Percentiles rank a stretch among this genome's conserved stretches.
phyloP scores from a whole-genome alignment of 225 moss, liverwort and hornwort genomes.

The Antitrichia curtipendula region DNA sequence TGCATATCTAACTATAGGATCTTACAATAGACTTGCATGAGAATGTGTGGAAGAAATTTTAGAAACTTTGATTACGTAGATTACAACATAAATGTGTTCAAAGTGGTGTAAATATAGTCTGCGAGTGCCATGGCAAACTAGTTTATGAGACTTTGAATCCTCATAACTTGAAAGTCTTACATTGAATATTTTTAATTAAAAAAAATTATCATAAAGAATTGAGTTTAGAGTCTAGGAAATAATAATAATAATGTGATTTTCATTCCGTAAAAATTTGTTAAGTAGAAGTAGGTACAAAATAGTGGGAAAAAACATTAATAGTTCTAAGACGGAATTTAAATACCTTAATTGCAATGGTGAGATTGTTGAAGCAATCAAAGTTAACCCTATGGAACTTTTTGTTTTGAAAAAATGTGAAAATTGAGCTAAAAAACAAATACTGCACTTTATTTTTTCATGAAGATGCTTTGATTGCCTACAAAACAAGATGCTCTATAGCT shows the following conservation, averaged over 20 bases:
- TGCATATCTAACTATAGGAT: fast-evolving
- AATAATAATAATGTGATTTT: background rate
- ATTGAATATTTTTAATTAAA: background rate
- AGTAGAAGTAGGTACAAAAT: too few species aligned
- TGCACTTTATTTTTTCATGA: background rate
- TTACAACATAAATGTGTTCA: background rate
- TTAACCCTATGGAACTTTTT: too few species aligned
- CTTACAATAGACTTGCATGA: background rate
- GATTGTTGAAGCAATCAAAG: background rate
- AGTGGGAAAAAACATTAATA: background rate
- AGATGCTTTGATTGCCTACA: fast-evolving
- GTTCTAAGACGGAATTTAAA: background rate
- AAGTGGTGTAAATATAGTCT: fast-evolving
- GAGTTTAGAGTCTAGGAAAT: background rate
- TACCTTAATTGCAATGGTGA: background rate
- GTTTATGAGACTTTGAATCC: background rate
- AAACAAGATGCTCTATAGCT: background rate
- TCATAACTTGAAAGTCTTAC: background rate
- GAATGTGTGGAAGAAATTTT: background rate
- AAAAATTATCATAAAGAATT: background rate
- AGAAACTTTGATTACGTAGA: background rate
- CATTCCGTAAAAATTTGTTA: background rate
- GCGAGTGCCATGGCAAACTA: background rate
- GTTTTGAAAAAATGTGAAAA: background rate
- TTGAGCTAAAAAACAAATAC: background rate